Evolutionary conservation across 108 stramenopile genomes (phyloP), one percentile per base, ranked within the genome.

Genomic region (Pseudonitzschia delicatissima): DNA sequence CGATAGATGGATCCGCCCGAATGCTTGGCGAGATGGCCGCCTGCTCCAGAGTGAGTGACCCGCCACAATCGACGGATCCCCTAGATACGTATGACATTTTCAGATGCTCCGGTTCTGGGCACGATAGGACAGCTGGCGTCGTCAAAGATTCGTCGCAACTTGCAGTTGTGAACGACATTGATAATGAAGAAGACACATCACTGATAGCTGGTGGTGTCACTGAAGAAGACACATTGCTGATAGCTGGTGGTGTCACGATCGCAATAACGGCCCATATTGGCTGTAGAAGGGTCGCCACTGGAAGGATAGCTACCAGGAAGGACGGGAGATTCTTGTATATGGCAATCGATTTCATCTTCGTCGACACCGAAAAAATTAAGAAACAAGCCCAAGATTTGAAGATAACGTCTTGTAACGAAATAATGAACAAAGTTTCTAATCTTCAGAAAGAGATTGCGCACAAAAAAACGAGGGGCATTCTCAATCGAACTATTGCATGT

Each of bases 51-150:
- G 47, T 48, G 21, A 48, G 47, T 23, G 47, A 18, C 8, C 47
- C 47, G 47, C 47, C 47, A 23, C 47, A 48, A 23, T 48, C 47
- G 47, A 48, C 47, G 20, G 47, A 9, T 48, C 47, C 47, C 47
- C 47, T 21, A 2, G 47, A 48, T 8, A 48, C 47, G 47, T 48
- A 48, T 23, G 47, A 48, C 3, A 48, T 6, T 7, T 7, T 48
- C 21, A 48, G 47, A 3, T 5, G 20, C 3, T 3, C 1, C 2
- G 47, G 47, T 23, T 48, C 47, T 18, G 47, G 47, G 20, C 47
- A 48, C 4, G 47, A 6, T 2, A 18, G 47, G 2, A 17, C 47
- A n/a, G 13, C n/a, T 2, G 47, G 9, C 20, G 13, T 21, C 47
- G 47, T 18, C 2, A 23, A 8, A 2, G 9, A 17, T 23, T 1